Base-by-base conservation (phyloP, 495 filamentous ascomycete genomes). In the Penicillium daleae region DNA sequence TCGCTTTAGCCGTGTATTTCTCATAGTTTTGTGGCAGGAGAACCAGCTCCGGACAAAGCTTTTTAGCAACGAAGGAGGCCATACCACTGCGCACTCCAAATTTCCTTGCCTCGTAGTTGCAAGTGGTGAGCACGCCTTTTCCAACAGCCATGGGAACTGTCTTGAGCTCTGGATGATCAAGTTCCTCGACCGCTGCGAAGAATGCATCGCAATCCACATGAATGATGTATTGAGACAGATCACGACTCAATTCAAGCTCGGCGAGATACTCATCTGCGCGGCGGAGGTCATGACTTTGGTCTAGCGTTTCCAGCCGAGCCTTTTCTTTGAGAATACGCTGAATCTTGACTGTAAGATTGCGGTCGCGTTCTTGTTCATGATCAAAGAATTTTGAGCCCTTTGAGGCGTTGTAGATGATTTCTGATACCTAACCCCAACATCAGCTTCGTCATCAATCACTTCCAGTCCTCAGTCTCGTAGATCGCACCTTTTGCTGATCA, bases 201-300 rank as follows among this genome's bases (percentile, higher is more conserved):
- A 99, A 99, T 21, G 96, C 95, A 78, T 99, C 95, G 74, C 95
- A 99, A 75, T 99, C 95, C 32, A 99, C 82, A 72, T 99, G 95
- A 0, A 97, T 88, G 27, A 98, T 85, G 51, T 85, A 78, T 71
- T 97, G 95, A 13, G 85, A 83, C n/a, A 98, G 78, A 69, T 98
- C 94, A 8, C 95, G 85, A 17, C 83, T 82, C 1, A 83, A 66
- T 66, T 98, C 95, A 12, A 97, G 81, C 64, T 93, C 86, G 1
- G 86, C 84, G 57, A 97, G 86, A 66, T 90, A 87, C 57, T 91
- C 91, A 72, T 98, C 93, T 13, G 92, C 92, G 39, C 83, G 84
- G 29, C 90, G 87, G 31, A 88, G 75, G 55, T 97, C 90, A 24
- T 79, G 75, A 24, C 85, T 83, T 19, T 97, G 75, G 65, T 97